A percentile compares a stretch with the other conserved stretches of the same genome.
Evolutionary conservation across 1,284 basidiomycete genomes (phyloP).

Genomic region (Cystobasidium pallidum): DNA sequence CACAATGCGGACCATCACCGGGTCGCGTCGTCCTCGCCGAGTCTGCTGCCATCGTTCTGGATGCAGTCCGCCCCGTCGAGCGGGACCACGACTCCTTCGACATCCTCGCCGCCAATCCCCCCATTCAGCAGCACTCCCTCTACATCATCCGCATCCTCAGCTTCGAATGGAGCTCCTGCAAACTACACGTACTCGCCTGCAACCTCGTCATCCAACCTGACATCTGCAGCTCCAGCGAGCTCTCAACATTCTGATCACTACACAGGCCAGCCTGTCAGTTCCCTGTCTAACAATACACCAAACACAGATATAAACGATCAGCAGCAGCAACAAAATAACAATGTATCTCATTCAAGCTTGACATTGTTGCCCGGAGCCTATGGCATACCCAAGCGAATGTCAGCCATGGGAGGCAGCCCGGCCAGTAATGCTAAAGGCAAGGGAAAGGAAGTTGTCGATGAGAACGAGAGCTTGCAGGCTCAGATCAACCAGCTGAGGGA

Average conservation of each 20-base stretch:
- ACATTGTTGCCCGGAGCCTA: constrained; percentile 55
- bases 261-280: not conserved
- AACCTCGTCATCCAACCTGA: constrained; percentile 16
- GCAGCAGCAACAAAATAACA: constrained; percentile 23
- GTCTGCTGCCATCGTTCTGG: constrained; percentile 32
- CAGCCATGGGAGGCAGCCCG: not conserved
- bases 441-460: constrained; percentile 45
- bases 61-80: constrained; percentile 17
- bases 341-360: constrained; percentile 10
- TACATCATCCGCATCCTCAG: not conserved
- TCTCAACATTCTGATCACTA: constrained; percentile 26
- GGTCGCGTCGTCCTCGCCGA: constrained; percentile 19
- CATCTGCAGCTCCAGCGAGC: constrained; percentile 5
- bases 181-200: not conserved
- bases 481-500: constrained; percentile 41
- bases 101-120: not conserved
- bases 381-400: constrained; percentile 57
- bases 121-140: constrained; percentile 7
- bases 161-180: not conserved
- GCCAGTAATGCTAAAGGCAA: constrained; percentile 49
- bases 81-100: constrained; percentile 3
- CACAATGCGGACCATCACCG: constrained; percentile 19
- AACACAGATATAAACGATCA: constrained; percentile 1
- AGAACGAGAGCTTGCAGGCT: not conserved
- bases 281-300: not conserved